These are phyloP conservation scores for Vitis amurensis DNA, from an alignment of 164 flowering plant species.

Conservation along the genomic window DNA sequence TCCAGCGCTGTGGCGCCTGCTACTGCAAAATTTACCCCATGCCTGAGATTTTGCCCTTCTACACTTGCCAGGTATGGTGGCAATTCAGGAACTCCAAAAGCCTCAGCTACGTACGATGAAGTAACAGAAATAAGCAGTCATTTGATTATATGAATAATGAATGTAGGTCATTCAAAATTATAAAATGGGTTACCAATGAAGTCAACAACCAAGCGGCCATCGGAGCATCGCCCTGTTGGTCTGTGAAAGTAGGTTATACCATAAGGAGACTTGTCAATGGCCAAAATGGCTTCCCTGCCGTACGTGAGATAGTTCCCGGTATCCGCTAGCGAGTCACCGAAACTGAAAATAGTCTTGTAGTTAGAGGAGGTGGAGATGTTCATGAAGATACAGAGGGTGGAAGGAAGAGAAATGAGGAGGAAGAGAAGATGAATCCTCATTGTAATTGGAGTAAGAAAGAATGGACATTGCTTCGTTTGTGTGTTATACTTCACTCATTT, in stretches of 20 bases:
- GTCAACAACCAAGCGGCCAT: not conserved
- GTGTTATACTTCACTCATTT: too few species aligned
- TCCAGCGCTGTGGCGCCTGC: constrained; percentile 9
- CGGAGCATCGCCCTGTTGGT: not conserved
- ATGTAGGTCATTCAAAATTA: too few species aligned
- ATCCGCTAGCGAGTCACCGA: not conserved
- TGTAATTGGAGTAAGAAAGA: too few species aligned
- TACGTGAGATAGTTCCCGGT: not conserved
- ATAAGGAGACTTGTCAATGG: not conserved
- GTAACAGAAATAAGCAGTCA: too few species aligned
- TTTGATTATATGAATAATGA: too few species aligned
- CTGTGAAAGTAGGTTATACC: not conserved
- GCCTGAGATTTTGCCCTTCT: not conserved
- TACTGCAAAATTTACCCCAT: constrained; percentile 13
- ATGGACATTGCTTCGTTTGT: too few species aligned
- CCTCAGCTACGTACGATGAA: too few species aligned
- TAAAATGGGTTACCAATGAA: not conserved
- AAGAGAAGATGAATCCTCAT: too few species aligned
- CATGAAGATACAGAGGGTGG: not conserved
- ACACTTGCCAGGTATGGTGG: not conserved
- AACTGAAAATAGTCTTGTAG: not conserved
- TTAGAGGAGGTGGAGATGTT: not conserved
- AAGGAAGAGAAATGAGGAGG: too few species aligned
- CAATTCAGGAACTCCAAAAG: not conserved
- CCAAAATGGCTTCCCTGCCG: not conserved